Evolutionary conservation across 495 filamentous ascomycete genomes (phyloP), one percentile per base, ranked within the genome.

Genomic region (Hypoxylon crocopeplum): DNA sequence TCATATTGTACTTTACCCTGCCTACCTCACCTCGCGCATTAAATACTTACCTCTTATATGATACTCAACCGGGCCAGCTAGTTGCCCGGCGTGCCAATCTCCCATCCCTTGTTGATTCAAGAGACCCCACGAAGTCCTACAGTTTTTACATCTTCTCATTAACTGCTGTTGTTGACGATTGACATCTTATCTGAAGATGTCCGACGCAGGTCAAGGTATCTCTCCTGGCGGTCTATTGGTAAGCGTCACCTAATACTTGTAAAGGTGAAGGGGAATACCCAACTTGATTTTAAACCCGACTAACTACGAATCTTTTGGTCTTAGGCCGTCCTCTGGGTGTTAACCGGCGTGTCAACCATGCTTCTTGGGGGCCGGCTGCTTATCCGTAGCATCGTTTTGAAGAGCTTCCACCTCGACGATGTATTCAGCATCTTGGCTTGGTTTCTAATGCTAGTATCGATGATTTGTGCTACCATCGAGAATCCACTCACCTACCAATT

Each of bases 391-490:
- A 46, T 50, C 17, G 0, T 47, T 2, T 20, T 62, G n/a, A 56
- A 56, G 39, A 52, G 16, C 25, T 62, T 56, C 19, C 46, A 56
- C 16, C 16, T 51, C 2, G 59, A 56, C 44, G 51, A 62, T 17
- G 16, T 32, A 7, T 62, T 62, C 17, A 22, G 51, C 3, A 15
- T 13, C 12, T 16, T 46, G 10, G 52, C 59, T 11, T 62, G 51
- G 59, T 12, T 47, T 17, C 19, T 41, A 3, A 45, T 56, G 38
- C 30, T 32, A 0, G 12, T 47, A 5, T 32, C 1, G 2, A 52
- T 62, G 25, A 56, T 56, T 13, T 20, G 32, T 10, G 24, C 51
- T 0, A 56, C 58, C 7, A 7, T 62, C 12, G 33, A 48, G 13
- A 25, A 6, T 33, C 51, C 39, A 1, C 51, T 52, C 3, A 62